A percentile compares a stretch with the other conserved stretches of the same genome.
phyloP scores from a whole-genome alignment of 352 stramenopile genomes.

The Phytopythium oedochilum region DNA sequence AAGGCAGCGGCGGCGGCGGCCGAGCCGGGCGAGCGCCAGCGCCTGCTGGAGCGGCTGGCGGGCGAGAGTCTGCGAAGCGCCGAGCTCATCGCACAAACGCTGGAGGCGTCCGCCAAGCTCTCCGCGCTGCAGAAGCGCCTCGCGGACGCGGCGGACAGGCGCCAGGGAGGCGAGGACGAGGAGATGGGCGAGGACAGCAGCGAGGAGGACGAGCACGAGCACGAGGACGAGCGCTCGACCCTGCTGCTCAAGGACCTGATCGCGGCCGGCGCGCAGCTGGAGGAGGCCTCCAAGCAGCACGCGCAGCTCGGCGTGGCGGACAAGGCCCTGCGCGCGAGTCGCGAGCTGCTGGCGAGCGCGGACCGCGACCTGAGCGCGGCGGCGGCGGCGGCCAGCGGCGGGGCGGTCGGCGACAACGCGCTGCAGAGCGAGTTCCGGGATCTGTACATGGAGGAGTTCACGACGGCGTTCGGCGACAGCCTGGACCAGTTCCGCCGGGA shows the following conservation, averaged over 20 bases:
- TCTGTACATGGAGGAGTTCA: slow-evolving; percentile 86
- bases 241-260: slow-evolving; percentile 62
- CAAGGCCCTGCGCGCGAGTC: slow-evolving; percentile 54
- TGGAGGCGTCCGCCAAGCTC: slow-evolving; percentile 42
- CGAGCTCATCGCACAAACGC: slow-evolving; percentile 70
- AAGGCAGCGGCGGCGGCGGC: slow-evolving; percentile 16
- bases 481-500: slow-evolving; percentile 83
- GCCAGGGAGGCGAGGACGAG: slow-evolving; percentile 14
- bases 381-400: slow-evolving; percentile 7
- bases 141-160: slow-evolving; percentile 15
- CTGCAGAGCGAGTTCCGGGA: slow-evolving; percentile 59
- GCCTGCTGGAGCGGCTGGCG: slow-evolving; percentile 33
- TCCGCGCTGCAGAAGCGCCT: slow-evolving; percentile 45
- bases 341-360: slow-evolving; percentile 36
- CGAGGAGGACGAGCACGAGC: slow-evolving; percentile 26
- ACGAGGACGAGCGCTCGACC: slow-evolving; percentile 31
- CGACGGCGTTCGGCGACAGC: slow-evolving; percentile 77
- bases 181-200: slow-evolving; percentile 31
- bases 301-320: slow-evolving; percentile 38
- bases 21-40: slow-evolving; percentile 22
- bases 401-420: slow-evolving; percentile 7
- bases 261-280: slow-evolving; percentile 37
- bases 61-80: slow-evolving; percentile 67
- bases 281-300: slow-evolving; percentile 42
- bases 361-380: slow-evolving; percentile 39